These are phyloP conservation scores for Pisolithus albus DNA, from an alignment of 768 basidiomycete genomes.

Conservation along the genomic window DNA sequence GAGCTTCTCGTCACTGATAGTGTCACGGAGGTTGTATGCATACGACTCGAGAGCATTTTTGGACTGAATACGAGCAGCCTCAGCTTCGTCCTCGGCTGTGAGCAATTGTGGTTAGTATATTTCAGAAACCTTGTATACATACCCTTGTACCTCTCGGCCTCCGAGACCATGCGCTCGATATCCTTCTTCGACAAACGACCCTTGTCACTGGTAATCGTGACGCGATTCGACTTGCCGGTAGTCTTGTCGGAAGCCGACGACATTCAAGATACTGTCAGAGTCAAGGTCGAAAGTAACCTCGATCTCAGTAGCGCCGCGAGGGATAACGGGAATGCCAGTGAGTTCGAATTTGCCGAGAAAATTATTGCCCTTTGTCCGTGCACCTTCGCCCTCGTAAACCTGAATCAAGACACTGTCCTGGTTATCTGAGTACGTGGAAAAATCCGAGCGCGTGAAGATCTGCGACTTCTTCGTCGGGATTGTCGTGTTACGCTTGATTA, in stretches of 20 bases:
- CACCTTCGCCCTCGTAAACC: slow-evolving; percentile 94
- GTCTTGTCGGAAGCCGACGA: not conserved
- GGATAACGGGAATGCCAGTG: slow-evolving; percentile 20
- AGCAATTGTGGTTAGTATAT: too few relatives aligned
- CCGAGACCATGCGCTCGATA: not conserved
- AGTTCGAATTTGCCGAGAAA: slow-evolving; percentile 80
- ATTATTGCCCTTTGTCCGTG: slow-evolving; percentile 67
- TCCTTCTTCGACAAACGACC: not conserved
- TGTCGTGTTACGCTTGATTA: not conserved
- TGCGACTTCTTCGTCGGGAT: not conserved
- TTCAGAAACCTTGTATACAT: too few relatives aligned
- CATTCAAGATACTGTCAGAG: not conserved
- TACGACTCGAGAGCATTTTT: too few relatives aligned
- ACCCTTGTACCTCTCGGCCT: too few relatives aligned
- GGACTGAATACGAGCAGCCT: too few relatives aligned
- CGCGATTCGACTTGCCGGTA: not conserved
- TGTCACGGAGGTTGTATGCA: too few relatives aligned
- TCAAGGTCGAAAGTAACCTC: slow-evolving; percentile 27
- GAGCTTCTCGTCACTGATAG: too few relatives aligned
- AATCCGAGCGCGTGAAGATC: too few relatives aligned
- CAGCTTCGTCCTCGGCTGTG: too few relatives aligned
- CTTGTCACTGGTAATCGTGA: not conserved
- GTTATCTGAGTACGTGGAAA: slow-evolving; percentile 98
- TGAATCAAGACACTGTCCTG: slow-evolving; percentile 56
- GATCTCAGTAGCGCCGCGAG: slow-evolving; percentile 79